A percentile compares a stretch with the other conserved stretches of the same genome.
phyloP scores from a whole-genome alignment of 169 alveolate genomes.

The Babesia gibsoni region DNA sequence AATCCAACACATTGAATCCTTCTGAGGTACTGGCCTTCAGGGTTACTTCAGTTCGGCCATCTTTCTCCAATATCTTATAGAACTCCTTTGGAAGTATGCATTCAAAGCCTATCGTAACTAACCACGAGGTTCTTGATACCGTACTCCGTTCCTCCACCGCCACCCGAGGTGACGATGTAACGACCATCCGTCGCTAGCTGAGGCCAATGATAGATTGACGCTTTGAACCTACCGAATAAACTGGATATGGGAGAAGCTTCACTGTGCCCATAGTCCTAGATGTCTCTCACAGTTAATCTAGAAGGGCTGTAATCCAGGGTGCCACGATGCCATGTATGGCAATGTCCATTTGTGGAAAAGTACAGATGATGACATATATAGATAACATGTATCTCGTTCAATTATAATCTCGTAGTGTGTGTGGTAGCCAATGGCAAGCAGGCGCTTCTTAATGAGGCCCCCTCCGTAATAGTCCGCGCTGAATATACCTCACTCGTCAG shows the following conservation, averaged over 20 bases:
- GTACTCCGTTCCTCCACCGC: constrained; percentile 77
- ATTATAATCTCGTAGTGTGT: too few species aligned
- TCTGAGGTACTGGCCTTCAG: constrained; percentile 22
- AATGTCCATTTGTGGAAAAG: too few species aligned
- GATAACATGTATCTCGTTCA: too few species aligned
- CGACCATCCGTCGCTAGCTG: constrained; percentile 68
- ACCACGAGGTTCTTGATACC: constrained; percentile 73
- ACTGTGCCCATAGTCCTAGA: constrained; percentile 9
- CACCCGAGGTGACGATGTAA: constrained; percentile 77
- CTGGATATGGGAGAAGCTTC: constrained; percentile 54
- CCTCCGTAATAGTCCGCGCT: too few species aligned
- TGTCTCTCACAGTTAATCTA: neutral
- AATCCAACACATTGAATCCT: constrained; percentile 36
- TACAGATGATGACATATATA: too few species aligned
- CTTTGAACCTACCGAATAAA: constrained; percentile 46
- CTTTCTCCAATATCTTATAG: constrained; percentile 6
- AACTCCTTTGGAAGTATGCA: constrained; percentile 28
- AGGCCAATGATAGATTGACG: neutral
- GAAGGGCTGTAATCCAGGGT: too few species aligned
- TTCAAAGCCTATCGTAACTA: constrained; percentile 19
- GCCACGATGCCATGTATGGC: too few species aligned
- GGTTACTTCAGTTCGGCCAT: constrained; percentile 4
- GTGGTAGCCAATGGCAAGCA: too few species aligned
- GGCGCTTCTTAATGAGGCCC: too few species aligned
- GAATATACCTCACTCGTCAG: too few species aligned